phyloP scores from a whole-genome alignment of 129 eudicot species.

The Helianthus annuus region HanXRQr2.0-SUNRISE NC_035446.2:93484615-93485114 shows the following conservation, averaged over 20 bases:
- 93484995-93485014: constrained; percentile 84
- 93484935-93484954: constrained; percentile 86
- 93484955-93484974: constrained; percentile 79
- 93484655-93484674: too few species aligned
- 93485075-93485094: constrained; percentile 68
- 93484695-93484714: too few species aligned
- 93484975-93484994: constrained; percentile 69
- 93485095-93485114: constrained; percentile 69
- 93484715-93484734: too few species aligned
- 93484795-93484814: constrained; percentile 90
- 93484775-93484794: constrained; percentile 73
- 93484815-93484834: constrained; percentile 99
- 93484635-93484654: too few species aligned
- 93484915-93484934: constrained; percentile 99
- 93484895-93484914: constrained; percentile 87
- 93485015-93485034: constrained; percentile 86
- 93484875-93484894: constrained; percentile 72
- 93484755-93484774: constrained; percentile 87
- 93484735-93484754: constrained; percentile 95
- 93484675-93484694: too few species aligned
- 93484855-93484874: constrained; percentile 83
- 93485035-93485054: constrained; percentile 83
- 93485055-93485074: constrained; percentile 99
- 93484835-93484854: constrained; percentile 99
- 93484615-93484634: too few species aligned